phyloP scores from a whole-genome alignment of 495 filamentous ascomycete genomes.

The Neurospora sp. region DNA sequence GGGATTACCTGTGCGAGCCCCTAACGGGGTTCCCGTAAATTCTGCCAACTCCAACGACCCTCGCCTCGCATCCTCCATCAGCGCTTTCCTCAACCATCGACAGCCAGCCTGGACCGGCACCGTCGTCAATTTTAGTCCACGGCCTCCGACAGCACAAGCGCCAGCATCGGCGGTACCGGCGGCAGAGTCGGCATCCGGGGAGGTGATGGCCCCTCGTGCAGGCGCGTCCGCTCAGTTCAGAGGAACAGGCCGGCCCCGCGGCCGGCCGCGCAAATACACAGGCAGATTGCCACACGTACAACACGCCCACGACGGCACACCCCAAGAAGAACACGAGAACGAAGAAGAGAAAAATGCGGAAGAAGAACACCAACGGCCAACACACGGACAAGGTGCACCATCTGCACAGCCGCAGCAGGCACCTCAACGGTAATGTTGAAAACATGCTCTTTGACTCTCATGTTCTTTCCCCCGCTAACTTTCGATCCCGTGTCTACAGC shows the following conservation, averaged over 20 bases:
- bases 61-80: conserved; percentile 6
- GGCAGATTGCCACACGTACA: not conserved
- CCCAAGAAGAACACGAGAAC: not conserved
- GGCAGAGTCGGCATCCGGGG: not conserved
- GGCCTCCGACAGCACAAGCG: not conserved
- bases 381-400: not conserved
- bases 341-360: not conserved
- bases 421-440: conserved; percentile 7
- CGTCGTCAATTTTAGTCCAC: not conserved
- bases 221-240: not conserved
- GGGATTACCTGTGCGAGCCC: not conserved
- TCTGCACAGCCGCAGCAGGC: conserved; percentile 3
- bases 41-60: not conserved
- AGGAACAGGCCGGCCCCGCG: not conserved
- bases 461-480: not conserved
- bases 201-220: not conserved
- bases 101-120: conserved; percentile 5
- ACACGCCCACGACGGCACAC: not conserved
- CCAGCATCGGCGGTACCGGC: not conserved
- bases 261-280: not conserved
- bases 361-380: conserved; percentile 1
- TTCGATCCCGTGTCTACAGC: not conserved
- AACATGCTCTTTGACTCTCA: not conserved
- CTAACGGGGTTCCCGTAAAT: not conserved
- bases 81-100: conserved; percentile 1